Evolutionary conservation across 352 stramenopile genomes (phyloP).

Genomic region (Phytophthora kernoviae): DNA sequence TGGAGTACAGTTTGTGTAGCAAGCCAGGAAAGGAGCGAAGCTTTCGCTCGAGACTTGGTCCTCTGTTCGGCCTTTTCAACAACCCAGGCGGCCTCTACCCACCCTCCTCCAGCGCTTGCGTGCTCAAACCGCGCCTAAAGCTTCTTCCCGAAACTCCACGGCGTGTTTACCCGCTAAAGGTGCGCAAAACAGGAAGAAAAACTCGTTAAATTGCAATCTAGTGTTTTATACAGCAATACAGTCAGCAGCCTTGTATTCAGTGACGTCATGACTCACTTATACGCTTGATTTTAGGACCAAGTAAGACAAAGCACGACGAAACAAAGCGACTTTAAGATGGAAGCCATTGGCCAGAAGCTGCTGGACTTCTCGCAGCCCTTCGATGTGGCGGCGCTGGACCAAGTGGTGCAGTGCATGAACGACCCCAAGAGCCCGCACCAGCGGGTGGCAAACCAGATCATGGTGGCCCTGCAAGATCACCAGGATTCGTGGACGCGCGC

Average conservation of each 20-base stretch:
- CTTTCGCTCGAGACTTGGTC: no score
- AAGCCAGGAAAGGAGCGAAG: no score
- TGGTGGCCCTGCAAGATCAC: constrained; percentile 94
- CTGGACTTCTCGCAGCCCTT: constrained; percentile 96
- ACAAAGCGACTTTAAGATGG: constrained; percentile 75
- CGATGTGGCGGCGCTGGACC: constrained; percentile 95
- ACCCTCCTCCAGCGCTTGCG: no score
- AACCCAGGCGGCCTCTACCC: no score
- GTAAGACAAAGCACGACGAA: constrained; percentile 2
- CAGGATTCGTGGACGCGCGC: constrained; percentile 93
- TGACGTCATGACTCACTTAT: no score
- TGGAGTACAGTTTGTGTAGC: constrained; percentile 6
- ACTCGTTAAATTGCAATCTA: neutral
- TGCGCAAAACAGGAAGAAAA: constrained; percentile 15
- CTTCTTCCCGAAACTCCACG: no score
- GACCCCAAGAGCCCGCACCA: constrained; percentile 94
- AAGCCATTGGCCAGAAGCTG: constrained; percentile 91
- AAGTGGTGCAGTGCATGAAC: constrained; percentile 97
- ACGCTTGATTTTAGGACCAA: neutral
- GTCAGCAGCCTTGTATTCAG: constrained; percentile 2
- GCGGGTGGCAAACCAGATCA: constrained; percentile 91
- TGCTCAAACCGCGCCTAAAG: neutral
- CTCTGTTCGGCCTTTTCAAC: no score
- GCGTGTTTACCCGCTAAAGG: no score
- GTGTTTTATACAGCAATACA: neutral